Percentiles rank a stretch among this genome's conserved stretches.
phyloP scores from a whole-genome alignment of 768 basidiomycete genomes.

The Termitomyces heimii region DNA sequence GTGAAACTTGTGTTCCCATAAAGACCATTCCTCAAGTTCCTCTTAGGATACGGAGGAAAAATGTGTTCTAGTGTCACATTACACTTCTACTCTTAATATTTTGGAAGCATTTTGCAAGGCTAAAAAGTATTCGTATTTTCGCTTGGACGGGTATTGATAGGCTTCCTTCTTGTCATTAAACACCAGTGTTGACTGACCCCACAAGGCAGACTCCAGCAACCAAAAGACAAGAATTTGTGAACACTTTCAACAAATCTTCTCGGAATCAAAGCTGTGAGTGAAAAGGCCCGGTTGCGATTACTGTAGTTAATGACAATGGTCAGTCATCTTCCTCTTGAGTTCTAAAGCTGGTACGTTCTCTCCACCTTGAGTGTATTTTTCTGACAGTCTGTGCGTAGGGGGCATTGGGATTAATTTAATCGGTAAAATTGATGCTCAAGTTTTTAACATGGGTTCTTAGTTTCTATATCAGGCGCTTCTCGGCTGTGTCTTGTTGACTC shows the following conservation, averaged over 20 bases:
- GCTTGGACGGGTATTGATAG: conserved; percentile 74
- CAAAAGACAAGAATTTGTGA: conserved; percentile 84
- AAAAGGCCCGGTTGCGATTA: neutral
- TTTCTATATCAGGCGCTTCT: conserved; percentile 52
- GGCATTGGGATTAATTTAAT: conserved; percentile 93
- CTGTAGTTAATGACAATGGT: neutral
- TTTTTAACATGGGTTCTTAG: neutral
- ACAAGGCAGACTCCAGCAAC: conserved; percentile 65
- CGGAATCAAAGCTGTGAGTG: conserved; percentile 69
- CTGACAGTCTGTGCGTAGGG: conserved; percentile 33
- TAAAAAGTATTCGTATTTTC: conserved; percentile 68
- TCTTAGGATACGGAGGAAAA: conserved; percentile 83
- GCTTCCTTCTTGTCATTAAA: neutral
- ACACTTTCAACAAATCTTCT: conserved; percentile 77
- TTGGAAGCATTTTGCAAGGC: conserved; percentile 82
- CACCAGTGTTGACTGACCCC: neutral
- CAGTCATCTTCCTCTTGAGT: conserved; percentile 88
- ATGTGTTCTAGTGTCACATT: conserved; percentile 95
- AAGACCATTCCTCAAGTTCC: neutral
- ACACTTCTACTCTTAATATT: conserved; percentile 89
- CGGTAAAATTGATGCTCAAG: conserved; percentile 34
- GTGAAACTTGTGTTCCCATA: neutral
- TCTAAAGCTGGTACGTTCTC: conserved; percentile 66
- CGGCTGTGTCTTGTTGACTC: conserved; percentile 82
- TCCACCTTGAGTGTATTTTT: neutral